Conservation (phyloP, 257 asterid species). For the Cordia subcordata region DNA sequence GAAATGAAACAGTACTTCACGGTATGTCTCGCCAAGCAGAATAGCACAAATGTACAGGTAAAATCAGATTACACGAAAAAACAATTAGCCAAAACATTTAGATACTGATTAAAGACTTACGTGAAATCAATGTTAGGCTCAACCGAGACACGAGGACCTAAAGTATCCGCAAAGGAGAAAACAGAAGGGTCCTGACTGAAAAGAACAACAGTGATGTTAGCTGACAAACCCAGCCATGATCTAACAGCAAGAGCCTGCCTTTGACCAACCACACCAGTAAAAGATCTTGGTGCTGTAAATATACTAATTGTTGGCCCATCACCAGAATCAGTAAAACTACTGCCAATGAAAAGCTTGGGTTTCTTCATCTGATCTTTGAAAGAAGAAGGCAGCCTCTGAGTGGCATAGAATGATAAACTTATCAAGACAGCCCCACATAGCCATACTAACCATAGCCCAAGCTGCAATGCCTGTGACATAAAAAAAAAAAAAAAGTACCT, state of each 20-base stretch:
- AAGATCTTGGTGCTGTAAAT: slow-evolving; percentile 81
- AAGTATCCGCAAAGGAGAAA: slow-evolving; percentile 51
- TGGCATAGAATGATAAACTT: slow-evolving; percentile 60
- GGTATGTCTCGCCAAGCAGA: no score
- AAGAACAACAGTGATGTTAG: slow-evolving; percentile 57
- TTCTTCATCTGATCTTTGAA: slow-evolving; percentile 31
- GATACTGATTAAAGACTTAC: slow-evolving; percentile 38
- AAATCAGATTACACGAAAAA: background rate
- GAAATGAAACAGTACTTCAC: no score
- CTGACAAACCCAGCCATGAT: slow-evolving; percentile 84
- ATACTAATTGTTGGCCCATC: slow-evolving; percentile 55
- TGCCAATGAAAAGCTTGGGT: slow-evolving; percentile 17
- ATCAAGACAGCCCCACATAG: slow-evolving; percentile 66
- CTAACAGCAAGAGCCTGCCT: slow-evolving; percentile 69
- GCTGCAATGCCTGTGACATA: slow-evolving; percentile 44
- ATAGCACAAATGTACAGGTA: background rate
- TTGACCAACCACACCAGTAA: slow-evolving; percentile 55
- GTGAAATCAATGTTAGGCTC: slow-evolving; percentile 82
- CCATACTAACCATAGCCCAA: slow-evolving; percentile 79
- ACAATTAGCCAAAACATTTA: background rate
- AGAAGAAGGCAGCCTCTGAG: slow-evolving; percentile 49
- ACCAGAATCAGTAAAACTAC: slow-evolving; percentile 27
- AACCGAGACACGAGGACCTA: slow-evolving; percentile 60
- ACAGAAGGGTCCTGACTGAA: slow-evolving; percentile 78
- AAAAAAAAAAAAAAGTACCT: background rate